Conservation (phyloP, 2,329 filamentous ascomycete genomes). For the Paracorniculantispora psalliotae region DNA sequence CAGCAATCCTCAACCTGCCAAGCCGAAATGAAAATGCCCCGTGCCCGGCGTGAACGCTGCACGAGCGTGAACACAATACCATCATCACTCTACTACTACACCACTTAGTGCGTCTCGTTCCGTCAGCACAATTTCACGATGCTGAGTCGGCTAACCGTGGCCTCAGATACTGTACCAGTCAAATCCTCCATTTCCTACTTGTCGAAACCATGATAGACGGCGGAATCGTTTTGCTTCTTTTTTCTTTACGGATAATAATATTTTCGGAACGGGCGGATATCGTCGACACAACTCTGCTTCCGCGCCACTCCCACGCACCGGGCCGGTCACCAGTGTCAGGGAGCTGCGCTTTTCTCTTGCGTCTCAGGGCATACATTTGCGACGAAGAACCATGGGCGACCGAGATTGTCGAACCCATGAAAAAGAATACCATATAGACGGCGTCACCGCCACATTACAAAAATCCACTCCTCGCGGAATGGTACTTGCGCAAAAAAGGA, state of each 20-base stretch:
- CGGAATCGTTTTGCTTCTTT: slow-evolving; percentile 11
- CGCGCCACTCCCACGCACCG: neutral
- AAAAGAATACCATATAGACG: slow-evolving; percentile 13
- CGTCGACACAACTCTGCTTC: neutral
- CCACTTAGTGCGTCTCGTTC: neutral
- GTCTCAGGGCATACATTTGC: slow-evolving; percentile 2
- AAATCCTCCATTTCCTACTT: slow-evolving; percentile 8
- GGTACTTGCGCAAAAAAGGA: slow-evolving; percentile 12
- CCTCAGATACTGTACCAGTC: slow-evolving; percentile 8
- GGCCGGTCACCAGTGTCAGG: slow-evolving; percentile 3
- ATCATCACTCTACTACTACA: neutral
- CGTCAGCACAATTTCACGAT: neutral
- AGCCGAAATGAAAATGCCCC: slow-evolving; percentile 10
- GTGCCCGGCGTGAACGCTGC: too few relatives aligned
- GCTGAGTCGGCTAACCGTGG: neutral
- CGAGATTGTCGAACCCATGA: neutral
- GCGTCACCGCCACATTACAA: slow-evolving; percentile 11
- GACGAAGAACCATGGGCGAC: slow-evolving; percentile 6
- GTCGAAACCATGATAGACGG: slow-evolving; percentile 11
- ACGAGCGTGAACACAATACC: neutral
- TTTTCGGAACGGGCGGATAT: neutral
- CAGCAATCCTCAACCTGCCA: slow-evolving; percentile 11
- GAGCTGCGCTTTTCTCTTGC: neutral
- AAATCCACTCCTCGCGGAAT: slow-evolving; percentile 15
- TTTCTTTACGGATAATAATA: neutral